These are phyloP conservation scores for Mycena sanguinolenta DNA, from an alignment of 768 basidiomycete species.

Conservation along the genomic window DNA sequence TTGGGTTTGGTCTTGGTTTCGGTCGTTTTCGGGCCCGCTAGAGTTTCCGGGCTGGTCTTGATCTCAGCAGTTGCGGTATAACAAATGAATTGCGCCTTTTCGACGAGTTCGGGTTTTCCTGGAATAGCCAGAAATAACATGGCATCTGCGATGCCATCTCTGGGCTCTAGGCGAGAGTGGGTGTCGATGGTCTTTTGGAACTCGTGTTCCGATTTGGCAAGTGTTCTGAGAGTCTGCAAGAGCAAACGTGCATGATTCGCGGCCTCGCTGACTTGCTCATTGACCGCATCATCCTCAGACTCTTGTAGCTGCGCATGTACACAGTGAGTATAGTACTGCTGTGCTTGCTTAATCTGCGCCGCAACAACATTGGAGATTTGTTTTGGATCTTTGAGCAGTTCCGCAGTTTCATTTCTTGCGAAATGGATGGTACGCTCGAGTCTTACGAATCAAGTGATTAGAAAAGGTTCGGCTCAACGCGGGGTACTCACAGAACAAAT, in stretches of 20 bases:
- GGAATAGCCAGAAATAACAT: not conserved
- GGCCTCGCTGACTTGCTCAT: not conserved
- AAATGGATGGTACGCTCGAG: not conserved
- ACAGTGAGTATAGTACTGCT: not conserved
- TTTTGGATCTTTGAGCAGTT: not conserved
- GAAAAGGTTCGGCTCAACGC: not conserved
- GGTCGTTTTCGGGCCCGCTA: too few species aligned
- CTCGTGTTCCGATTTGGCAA: not conserved
- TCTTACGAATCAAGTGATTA: not conserved
- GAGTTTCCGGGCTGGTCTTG: too few species aligned
- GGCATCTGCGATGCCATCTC: slow-evolving; percentile 5
- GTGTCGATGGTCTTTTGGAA: not conserved
- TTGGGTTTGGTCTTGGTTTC: too few species aligned
- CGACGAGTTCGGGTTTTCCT: not conserved
- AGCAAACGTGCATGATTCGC: not conserved
- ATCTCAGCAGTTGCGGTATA: too few species aligned
- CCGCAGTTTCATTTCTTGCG: not conserved
- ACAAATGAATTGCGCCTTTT: not conserved
- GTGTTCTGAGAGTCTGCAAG: too few species aligned
- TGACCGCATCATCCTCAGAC: not conserved
- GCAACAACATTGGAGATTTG: not conserved
- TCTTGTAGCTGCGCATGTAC: not conserved
- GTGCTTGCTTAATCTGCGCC: not conserved
- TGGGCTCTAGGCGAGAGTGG: not conserved
- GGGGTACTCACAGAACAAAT: slow-evolving; percentile 10